Conservation (phyloP, 495 filamentous ascomycete genomes). For the Usnea hakonensis region DNA sequence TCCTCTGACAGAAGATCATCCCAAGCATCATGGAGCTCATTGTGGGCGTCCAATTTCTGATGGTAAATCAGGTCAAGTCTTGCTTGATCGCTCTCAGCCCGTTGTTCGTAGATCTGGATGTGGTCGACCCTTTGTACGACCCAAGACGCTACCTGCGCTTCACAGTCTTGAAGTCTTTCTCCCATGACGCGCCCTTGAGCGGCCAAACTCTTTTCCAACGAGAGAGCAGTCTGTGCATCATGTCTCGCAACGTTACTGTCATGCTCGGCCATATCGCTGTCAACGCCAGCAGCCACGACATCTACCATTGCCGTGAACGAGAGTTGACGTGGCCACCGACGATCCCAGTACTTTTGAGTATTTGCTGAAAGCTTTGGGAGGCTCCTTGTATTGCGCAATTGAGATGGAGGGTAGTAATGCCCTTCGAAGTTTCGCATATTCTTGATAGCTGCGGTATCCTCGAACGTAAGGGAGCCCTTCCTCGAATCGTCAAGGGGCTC, state of each 20-base stretch:
- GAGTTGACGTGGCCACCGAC: constrained; percentile 68
- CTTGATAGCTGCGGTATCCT: constrained; percentile 13
- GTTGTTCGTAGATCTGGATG: constrained; percentile 56
- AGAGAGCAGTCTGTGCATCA: constrained; percentile 31
- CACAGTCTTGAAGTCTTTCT: constrained; percentile 39
- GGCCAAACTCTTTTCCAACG: constrained; percentile 42
- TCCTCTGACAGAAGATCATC: constrained; percentile 62
- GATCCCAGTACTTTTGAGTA: constrained; percentile 38
- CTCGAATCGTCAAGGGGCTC: constrained; percentile 3
- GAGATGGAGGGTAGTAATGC: constrained; percentile 16
- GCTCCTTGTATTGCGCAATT: constrained; percentile 41
- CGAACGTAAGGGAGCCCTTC: constrained; percentile 5
- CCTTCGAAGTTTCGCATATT: constrained; percentile 17
- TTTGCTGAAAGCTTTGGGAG: constrained; percentile 29
- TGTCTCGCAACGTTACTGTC: constrained; percentile 29
- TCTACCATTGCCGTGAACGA: constrained; percentile 90
- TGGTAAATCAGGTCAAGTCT: constrained; percentile 61
- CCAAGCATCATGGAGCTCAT: constrained; percentile 54
- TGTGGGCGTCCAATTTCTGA: constrained; percentile 57
- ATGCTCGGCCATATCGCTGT: constrained; percentile 22
- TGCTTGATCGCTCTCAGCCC: constrained; percentile 51
- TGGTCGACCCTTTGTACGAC: constrained; percentile 53
- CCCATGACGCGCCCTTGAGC: constrained; percentile 57
- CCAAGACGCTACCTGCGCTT: constrained; percentile 53
- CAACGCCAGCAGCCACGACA: constrained; percentile 34